Evolutionary conservation across 768 basidiomycete genomes (phyloP).

Genomic region (Termitomyces sp.): DNA sequence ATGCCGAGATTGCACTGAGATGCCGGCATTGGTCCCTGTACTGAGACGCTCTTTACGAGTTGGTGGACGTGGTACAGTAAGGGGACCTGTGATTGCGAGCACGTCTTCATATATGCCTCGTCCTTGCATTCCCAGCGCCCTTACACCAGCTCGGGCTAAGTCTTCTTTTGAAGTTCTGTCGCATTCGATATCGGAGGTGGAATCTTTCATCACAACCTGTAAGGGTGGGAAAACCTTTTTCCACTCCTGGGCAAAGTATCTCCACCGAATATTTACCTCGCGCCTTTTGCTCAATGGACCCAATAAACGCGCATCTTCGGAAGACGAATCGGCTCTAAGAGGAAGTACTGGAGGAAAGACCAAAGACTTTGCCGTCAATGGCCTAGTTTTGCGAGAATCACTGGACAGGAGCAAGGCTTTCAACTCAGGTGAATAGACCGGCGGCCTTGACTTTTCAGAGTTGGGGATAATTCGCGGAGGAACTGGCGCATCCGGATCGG

Average conservation of each 20-base stretch:
- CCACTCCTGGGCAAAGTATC: constrained; percentile 50
- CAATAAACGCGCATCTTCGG: constrained; percentile 52
- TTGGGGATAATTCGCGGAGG: constrained; percentile 46
- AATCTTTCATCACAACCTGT: constrained; percentile 28
- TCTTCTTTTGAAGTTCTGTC: constrained; percentile 7
- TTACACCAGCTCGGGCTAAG: constrained; percentile 20
- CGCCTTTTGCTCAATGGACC: constrained; percentile 71
- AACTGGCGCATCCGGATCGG: constrained; percentile 33
- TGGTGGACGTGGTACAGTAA: constrained; percentile 17
- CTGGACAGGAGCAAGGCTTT: constrained; percentile 52
- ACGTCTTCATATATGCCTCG: constrained; percentile 37
- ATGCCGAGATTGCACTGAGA: constrained; percentile 15
- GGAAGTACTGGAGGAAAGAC: constrained; percentile 50
- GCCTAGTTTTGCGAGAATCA: constrained; percentile 38
- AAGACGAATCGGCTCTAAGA: constrained; percentile 45
- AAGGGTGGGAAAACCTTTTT: constrained; percentile 57
- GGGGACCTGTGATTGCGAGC: constrained; percentile 35
- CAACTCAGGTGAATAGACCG: constrained; percentile 59
- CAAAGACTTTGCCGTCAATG: constrained; percentile 36
- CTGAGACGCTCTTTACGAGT: constrained; percentile 27
- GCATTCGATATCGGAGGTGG: constrained; percentile 3
- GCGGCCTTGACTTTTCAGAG: constrained; percentile 53
- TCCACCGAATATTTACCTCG: constrained; percentile 67
- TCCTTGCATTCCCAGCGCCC: constrained; percentile 36
- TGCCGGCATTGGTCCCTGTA: neutral